Evolutionary conservation across 345 rosid genomes (phyloP).

Genomic region (Melaleuca alternifolia): DNA sequence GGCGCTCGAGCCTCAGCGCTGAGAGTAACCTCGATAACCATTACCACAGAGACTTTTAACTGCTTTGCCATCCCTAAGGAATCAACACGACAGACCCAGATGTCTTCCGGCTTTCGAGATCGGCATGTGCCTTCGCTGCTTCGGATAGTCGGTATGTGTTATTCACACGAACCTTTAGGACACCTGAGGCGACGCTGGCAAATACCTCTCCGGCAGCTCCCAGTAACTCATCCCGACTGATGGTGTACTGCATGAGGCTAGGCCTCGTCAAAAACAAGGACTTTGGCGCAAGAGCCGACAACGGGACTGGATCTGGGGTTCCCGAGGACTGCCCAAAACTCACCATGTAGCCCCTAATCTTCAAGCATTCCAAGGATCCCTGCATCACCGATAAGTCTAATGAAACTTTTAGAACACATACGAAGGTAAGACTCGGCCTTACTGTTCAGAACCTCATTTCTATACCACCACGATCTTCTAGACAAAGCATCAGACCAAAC

Average conservation of each 20-base stretch:
- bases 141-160: conserved; percentile 65
- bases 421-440: neutral
- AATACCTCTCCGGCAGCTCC: conserved; percentile 69
- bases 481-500: neutral
- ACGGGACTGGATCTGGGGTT: conserved; percentile 55
- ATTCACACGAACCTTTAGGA: conserved; percentile 51
- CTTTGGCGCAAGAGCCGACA: conserved; percentile 64
- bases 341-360: conserved; percentile 74
- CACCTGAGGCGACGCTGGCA: conserved; percentile 44
- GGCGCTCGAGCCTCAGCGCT: neutral
- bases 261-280: conserved; percentile 83
- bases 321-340: conserved; percentile 90
- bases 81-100: conserved; percentile 72
- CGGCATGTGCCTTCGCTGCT: conserved; percentile 68
- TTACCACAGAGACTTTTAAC: neutral
- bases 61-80: conserved; percentile 21
- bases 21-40: neutral
- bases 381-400: neutral
- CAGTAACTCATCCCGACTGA: conserved; percentile 64
- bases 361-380: conserved; percentile 85
- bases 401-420: neutral
- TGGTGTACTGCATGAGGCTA: conserved; percentile 55
- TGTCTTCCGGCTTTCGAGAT: conserved; percentile 61
- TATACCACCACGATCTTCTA: neutral
- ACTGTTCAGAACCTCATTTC: neutral